Base-by-base conservation (phyloP, 1,284 basidiomycete species). In the Apiotrichum domesticum region DNA sequence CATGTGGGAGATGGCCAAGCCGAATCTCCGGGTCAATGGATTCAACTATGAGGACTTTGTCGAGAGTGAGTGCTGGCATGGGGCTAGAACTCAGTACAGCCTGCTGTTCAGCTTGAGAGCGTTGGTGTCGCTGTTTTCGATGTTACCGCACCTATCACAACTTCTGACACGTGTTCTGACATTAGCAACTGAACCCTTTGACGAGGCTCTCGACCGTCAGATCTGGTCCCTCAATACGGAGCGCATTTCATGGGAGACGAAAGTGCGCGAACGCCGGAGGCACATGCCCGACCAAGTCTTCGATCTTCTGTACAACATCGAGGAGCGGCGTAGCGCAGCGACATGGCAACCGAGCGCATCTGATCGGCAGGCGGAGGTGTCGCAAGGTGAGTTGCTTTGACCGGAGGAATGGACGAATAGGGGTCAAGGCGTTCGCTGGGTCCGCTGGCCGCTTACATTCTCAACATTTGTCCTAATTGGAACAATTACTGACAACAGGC, bases 1-100 rank as follows among this genome's bases (percentile, higher is more conserved):
- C 21, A 56, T 53, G 39, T 86, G 88, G 64, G 79, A 80, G 41
- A 81, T 84, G 61, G 81, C 85, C 1, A 81, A 83, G 63, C 81
- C 83, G 6, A 91, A 90, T 69, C 69, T 91, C 21, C 82, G 87
- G 40, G 82, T 90, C 35, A 90, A 91, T 66, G 88, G 88, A 11
- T 84, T 85, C 57, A 85, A 85, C 61, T 83, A 85, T 57, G 87
- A 88, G 66, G 82, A 85, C 10, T 74, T 83, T 54, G 79, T 82
- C 53, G 79, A 83, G 51, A 69, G 77, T 77, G 54, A 58, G 68
- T 60, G 5, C 15, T 29, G 29, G 29, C 29, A 29, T 29, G 29
- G 29, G 29, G 29, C 29, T 29, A 29, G 29, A 29, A 29, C 29
- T 29, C 29, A 29, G 29, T 29, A 29, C 3, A 29, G 29, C 29